Conservation (phyloP, 345 rosid species). For the Populus deltoides region DNA sequence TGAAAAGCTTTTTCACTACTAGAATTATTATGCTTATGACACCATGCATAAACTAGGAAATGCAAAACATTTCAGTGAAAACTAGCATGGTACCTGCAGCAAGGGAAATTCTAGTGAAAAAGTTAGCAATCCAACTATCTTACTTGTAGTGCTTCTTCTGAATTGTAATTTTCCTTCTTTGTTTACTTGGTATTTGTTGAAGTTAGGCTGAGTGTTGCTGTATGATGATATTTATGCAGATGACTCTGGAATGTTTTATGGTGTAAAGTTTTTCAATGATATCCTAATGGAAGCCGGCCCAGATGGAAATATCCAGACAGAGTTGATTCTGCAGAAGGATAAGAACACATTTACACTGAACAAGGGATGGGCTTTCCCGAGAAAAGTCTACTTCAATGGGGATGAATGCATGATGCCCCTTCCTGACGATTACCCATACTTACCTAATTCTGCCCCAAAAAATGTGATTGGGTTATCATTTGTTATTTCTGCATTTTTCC, state of each 20-base stretch:
- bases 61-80: no score
- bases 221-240: conserved; percentile 16
- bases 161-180: background rate
- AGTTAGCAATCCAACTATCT: no score
- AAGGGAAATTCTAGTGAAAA: no score
- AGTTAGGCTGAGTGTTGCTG: background rate
- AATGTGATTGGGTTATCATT: background rate
- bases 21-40: no score
- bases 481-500: background rate
- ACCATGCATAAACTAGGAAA: no score
- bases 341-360: conserved; percentile 25
- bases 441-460: conserved; percentile 2
- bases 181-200: background rate
- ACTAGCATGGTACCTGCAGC: no score
- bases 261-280: conserved; percentile 34
- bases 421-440: conserved; percentile 30
- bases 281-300: conserved; percentile 33
- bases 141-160: background rate
- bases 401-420: conserved; percentile 39
- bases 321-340: conserved; percentile 34
- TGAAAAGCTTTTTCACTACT: no score
- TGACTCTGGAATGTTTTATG: conserved; percentile 44
- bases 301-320: conserved; percentile 39
- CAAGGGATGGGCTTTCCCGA: conserved; percentile 43
- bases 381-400: conserved; percentile 37